Evolutionary conservation across 192 early-diverging fungal genomes (phyloP).

Genomic region (Podila horticola): DNA sequence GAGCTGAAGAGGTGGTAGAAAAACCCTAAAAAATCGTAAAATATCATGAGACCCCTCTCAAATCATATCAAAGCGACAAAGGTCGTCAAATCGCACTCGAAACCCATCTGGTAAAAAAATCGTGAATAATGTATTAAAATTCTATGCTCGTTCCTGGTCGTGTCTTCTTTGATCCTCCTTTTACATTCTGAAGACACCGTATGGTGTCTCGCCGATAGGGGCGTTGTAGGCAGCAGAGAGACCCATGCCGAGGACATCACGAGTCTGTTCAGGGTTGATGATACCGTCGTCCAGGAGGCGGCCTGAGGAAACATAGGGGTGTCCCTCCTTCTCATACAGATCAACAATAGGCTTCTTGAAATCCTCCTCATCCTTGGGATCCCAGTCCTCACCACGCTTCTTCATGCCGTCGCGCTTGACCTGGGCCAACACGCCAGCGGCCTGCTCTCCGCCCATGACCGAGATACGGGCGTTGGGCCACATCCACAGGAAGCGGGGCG

Average conservation of each 20-base stretch:
- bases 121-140: not conserved
- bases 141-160: not conserved
- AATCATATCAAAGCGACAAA: no score
- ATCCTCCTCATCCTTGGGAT: conserved; percentile 75
- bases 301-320: conserved; percentile 93
- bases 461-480: conserved; percentile 95
- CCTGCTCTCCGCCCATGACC: conserved; percentile 99
- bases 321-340: conserved; percentile 92
- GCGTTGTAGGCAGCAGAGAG: conserved; percentile 83
- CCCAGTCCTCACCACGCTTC: conserved; percentile 81
- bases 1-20: no score
- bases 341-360: conserved; percentile 88
- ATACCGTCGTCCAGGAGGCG: conserved; percentile 96
- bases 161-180: not conserved
- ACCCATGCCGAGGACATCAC: conserved; percentile 86
- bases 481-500: conserved; percentile 95
- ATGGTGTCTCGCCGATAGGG: conserved; percentile 76
- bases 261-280: conserved; percentile 89
- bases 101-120: not conserved
- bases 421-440: conserved; percentile 90
- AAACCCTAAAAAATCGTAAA: no score
- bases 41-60: no score
- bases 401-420: conserved; percentile 84
- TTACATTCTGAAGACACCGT: conserved; percentile 99
- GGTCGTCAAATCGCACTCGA: no score